phyloP scores from a whole-genome alignment of 805 yeast genomes.

The Brettanomyces sp. region DNA sequence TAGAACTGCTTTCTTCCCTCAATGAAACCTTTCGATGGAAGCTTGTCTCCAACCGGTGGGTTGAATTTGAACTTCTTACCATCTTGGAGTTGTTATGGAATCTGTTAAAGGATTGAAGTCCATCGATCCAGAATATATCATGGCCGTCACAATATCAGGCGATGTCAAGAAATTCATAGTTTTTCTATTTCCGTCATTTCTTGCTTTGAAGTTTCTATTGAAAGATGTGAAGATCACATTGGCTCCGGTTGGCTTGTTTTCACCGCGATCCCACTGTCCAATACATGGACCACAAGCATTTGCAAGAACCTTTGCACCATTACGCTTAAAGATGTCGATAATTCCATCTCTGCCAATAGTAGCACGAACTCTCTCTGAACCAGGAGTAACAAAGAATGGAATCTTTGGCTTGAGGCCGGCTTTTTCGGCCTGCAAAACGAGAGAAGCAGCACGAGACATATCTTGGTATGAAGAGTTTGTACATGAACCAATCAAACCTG shows the following conservation, averaged over 20 bases:
- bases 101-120: conserved; percentile 94
- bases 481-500: conserved; percentile 96
- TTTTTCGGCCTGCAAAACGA: conserved; percentile 80
- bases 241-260: conserved; percentile 83
- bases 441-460: conserved; percentile 93
- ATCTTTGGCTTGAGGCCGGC: conserved; percentile 91
- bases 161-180: conserved; percentile 96
- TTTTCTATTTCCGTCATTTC: conserved; percentile 97
- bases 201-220: conserved; percentile 96
- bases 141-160: conserved; percentile 93
- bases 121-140: conserved; percentile 93
- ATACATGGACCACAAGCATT: conserved; percentile 99
- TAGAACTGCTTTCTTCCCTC: conserved; percentile 60
- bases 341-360: conserved; percentile 96
- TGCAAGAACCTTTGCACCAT: conserved; percentile 91
- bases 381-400: conserved; percentile 91
- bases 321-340: conserved; percentile 76
- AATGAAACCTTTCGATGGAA: conserved; percentile 85
- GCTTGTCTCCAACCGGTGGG: conserved; percentile 85
- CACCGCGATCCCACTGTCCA: conserved; percentile 96
- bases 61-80: conserved; percentile 85
- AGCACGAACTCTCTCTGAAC: conserved; percentile 97
- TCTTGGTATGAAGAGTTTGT: conserved; percentile 98
- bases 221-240: conserved; percentile 95
- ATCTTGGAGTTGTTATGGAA: conserved; percentile 69